Percentiles rank a stretch among this genome's conserved stretches.
Evolutionary conservation across 768 basidiomycete genomes (phyloP).

Genomic region (Auricularia sp.): DNA sequence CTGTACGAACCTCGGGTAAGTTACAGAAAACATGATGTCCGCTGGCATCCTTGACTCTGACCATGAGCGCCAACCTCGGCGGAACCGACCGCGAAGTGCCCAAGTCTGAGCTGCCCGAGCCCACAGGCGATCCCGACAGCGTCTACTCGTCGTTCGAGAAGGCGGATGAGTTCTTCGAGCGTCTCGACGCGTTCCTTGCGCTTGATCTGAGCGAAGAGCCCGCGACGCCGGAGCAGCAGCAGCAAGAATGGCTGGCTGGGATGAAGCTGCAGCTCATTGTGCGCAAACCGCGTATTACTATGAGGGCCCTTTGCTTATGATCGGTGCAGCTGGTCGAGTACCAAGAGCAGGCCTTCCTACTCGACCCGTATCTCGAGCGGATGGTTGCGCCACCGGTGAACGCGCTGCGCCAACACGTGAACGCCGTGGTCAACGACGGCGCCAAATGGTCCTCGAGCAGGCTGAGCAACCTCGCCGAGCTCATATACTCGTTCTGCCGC

Average conservation of each 20-base stretch:
- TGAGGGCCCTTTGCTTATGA: background rate
- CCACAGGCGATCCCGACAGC: conserved; percentile 27
- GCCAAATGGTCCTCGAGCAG: conserved; percentile 25
- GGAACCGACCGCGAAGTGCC: background rate
- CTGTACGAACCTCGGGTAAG: too few relatives aligned
- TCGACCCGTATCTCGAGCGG: conserved; percentile 79
- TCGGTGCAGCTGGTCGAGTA: conserved; percentile 70
- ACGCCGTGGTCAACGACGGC: conserved; percentile 23
- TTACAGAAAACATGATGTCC: too few relatives aligned
- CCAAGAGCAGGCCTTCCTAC: conserved; percentile 85
- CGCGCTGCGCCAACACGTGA: conserved; percentile 46
- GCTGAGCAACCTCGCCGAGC: conserved; percentile 41
- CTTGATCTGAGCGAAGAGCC: conserved; percentile 34
- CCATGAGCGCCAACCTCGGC: too few relatives aligned
- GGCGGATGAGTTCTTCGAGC: conserved; percentile 44
- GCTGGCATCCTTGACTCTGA: too few relatives aligned
- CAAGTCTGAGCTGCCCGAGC: background rate
- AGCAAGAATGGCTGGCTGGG: conserved; percentile 30
- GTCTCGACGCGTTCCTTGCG: conserved; percentile 41
- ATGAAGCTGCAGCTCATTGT: conserved; percentile 42
- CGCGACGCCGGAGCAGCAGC: conserved; percentile 32
- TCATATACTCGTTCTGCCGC: conserved; percentile 78
- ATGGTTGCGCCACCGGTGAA: conserved; percentile 70
- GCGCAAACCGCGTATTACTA: conserved; percentile 17
- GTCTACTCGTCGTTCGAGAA: conserved; percentile 51